These are phyloP conservation scores for Wolfiporia cocos DNA, from an alignment of 1,284 basidiomycete species.

Conservation along the genomic window DNA sequence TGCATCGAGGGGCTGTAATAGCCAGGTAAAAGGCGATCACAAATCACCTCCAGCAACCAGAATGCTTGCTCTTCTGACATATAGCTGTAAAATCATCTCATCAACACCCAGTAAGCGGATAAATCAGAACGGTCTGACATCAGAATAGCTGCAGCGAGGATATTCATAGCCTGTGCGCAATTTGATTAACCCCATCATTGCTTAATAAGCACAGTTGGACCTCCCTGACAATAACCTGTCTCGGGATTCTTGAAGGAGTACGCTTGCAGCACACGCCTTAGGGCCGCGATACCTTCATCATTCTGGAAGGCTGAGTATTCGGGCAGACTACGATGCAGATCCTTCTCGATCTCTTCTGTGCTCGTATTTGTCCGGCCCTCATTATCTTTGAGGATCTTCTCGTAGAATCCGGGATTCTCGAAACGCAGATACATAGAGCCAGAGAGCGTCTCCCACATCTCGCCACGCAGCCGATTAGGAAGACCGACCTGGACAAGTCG, in stretches of 20 bases:
- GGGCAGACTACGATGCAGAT: conserved; percentile 90
- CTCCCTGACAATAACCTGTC: conserved; percentile 78
- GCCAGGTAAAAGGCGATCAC: conserved; percentile 91
- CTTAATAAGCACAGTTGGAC: conserved; percentile 9
- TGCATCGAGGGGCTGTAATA: conserved; percentile 99
- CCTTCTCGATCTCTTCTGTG: conserved; percentile 99
- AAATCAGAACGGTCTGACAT: conserved; percentile 48
- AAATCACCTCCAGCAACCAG: conserved; percentile 94
- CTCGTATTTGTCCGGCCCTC: conserved; percentile 79
- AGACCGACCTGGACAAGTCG: conserved; percentile 96
- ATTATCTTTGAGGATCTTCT: conserved; percentile 76
- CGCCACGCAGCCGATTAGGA: conserved; percentile 91
- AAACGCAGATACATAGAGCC: conserved; percentile 93
- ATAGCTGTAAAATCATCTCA: conserved; percentile 50
- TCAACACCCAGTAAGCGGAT: not conserved
- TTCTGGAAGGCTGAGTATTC: conserved; percentile 94
- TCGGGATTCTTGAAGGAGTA: conserved; percentile 98
- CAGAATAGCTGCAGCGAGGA: conserved; percentile 85
- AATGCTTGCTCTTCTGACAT: conserved; percentile 99
- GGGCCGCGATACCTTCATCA: conserved; percentile 77
- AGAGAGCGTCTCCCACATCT: conserved; percentile 97
- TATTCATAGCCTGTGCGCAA: conserved; percentile 83
- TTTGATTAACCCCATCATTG: conserved; percentile 1
- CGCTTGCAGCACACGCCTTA: conserved; percentile 90
- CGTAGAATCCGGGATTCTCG: conserved; percentile 82